Conservation (phyloP, 1,139 yeast species). For the Pichia sp. region DNA sequence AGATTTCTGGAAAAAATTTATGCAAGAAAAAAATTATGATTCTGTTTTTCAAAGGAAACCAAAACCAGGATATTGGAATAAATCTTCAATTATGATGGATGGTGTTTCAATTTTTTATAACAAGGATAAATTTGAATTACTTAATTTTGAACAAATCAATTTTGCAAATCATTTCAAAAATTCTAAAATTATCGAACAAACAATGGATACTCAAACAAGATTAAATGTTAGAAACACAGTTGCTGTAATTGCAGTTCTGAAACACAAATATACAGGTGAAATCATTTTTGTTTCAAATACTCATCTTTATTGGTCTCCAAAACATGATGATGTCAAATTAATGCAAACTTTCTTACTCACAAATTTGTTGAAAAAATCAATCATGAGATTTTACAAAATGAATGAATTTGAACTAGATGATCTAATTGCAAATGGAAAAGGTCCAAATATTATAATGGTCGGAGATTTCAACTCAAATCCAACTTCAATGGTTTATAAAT, state of each 20-base stretch:
- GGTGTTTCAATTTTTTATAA: slow-evolving; percentile 53
- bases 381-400: slow-evolving; percentile 24
- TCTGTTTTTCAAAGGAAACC: slow-evolving; percentile 44
- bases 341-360: slow-evolving; percentile 47
- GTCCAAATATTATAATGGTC: slow-evolving; percentile 28
- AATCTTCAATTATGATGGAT: slow-evolving; percentile 41
- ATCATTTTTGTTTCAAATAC: slow-evolving; percentile 46
- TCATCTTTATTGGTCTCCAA: slow-evolving; percentile 52
- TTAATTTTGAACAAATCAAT: slow-evolving; percentile 38
- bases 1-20: slow-evolving; percentile 35
- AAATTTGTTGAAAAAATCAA: slow-evolving; percentile 18
- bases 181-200: slow-evolving; percentile 32
- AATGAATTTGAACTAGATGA: slow-evolving; percentile 22
- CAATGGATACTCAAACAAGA: slow-evolving; percentile 33
- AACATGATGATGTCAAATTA: slow-evolving; percentile 47
- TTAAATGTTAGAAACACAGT: slow-evolving; percentile 51
- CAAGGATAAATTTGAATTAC: slow-evolving; percentile 37
- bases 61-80: slow-evolving; percentile 46
- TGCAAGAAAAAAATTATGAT: slow-evolving; percentile 29
- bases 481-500: slow-evolving; percentile 41
- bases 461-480: slow-evolving; percentile 54
- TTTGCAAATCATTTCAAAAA: slow-evolving; percentile 35
- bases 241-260: slow-evolving; percentile 41
- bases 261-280: slow-evolving; percentile 36
- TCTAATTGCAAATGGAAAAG: slow-evolving; percentile 11